phyloP scores from a whole-genome alignment of 2,329 filamentous ascomycete species.

The Cryphonectria radicalis region DNA sequence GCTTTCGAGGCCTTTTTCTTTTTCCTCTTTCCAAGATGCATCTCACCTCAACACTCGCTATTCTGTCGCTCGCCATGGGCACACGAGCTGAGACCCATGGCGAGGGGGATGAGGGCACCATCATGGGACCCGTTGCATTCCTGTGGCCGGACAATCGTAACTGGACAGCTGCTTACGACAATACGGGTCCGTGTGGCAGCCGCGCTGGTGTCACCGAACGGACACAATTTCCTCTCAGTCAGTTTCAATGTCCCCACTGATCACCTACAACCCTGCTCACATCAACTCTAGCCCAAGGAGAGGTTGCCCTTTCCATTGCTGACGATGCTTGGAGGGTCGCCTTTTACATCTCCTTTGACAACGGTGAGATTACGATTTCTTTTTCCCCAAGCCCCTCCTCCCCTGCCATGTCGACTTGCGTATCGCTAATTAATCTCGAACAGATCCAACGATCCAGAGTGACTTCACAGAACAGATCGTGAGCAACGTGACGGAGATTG shows the following conservation, averaged over 20 bases:
- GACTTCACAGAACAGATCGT: constrained; percentile 49
- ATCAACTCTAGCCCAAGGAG: constrained; percentile 47
- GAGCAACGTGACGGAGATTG: constrained; percentile 43
- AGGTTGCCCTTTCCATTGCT: constrained; percentile 54
- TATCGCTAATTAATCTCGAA: background rate
- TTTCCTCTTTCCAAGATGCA: constrained; percentile 13
- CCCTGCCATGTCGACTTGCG: background rate
- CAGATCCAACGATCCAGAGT: constrained; percentile 45
- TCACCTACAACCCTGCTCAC: background rate
- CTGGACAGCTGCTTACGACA: constrained; percentile 55
- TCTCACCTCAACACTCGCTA: constrained; percentile 11
- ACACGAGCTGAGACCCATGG: constrained; percentile 30
- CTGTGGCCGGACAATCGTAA: constrained; percentile 57
- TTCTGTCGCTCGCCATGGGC: constrained; percentile 2
- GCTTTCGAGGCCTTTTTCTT: background rate
- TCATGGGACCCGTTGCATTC: constrained; percentile 59
- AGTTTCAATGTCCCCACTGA: constrained; percentile 29
- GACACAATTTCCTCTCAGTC: constrained; percentile 56
- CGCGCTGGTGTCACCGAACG: constrained; percentile 48
- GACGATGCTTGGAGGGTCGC: constrained; percentile 56
- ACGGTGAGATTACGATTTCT: constrained; percentile 5
- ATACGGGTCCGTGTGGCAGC: constrained; percentile 57
- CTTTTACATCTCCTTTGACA: constrained; percentile 49
- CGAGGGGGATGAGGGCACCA: constrained; percentile 36
- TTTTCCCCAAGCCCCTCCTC: no score